Percentiles rank a stretch among this genome's conserved stretches.
Conservation (phyloP, 2,329 filamentous ascomycete genomes). For the Chrysosporium keratinophilum region DNA sequence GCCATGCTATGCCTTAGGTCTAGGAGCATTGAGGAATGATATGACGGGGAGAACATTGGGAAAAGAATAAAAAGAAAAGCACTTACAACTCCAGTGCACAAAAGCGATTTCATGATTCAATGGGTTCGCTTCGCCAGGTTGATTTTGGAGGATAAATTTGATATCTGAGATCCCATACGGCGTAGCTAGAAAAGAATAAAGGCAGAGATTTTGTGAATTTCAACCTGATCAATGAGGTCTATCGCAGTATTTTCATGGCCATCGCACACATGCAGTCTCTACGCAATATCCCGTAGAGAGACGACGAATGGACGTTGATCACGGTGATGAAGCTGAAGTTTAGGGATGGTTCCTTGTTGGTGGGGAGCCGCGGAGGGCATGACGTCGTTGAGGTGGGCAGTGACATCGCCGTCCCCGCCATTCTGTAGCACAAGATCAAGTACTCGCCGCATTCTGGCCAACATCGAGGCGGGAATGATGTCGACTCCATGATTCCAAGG, state of each 20-base stretch:
- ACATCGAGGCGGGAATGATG: background rate
- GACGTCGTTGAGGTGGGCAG: conserved; percentile 12
- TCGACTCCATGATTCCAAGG: background rate
- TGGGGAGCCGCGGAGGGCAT: conserved; percentile 1
- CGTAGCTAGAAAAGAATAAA: background rate
- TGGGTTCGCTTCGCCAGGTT: background rate
- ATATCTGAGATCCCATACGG: conserved; percentile 1
- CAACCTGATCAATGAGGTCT: background rate
- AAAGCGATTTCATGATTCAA: background rate
- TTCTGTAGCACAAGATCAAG: conserved; percentile 5
- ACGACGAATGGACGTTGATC: background rate
- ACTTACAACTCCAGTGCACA: background rate
- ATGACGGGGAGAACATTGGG: background rate
- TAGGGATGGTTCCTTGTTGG: too few relatives aligned
- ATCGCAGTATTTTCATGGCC: too few relatives aligned
- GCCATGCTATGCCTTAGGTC: too few relatives aligned
- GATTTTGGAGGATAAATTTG: background rate
- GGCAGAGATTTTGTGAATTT: background rate
- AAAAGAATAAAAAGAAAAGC: background rate
- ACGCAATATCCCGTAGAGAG: background rate
- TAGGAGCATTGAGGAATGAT: background rate
- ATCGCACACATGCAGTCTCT: background rate
- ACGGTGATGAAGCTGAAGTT: background rate
- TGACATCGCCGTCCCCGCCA: conserved; percentile 7
- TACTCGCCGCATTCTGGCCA: background rate